phyloP scores from a whole-genome alignment of 768 basidiomycete species.

The Boletus rubescentipes region DNA sequence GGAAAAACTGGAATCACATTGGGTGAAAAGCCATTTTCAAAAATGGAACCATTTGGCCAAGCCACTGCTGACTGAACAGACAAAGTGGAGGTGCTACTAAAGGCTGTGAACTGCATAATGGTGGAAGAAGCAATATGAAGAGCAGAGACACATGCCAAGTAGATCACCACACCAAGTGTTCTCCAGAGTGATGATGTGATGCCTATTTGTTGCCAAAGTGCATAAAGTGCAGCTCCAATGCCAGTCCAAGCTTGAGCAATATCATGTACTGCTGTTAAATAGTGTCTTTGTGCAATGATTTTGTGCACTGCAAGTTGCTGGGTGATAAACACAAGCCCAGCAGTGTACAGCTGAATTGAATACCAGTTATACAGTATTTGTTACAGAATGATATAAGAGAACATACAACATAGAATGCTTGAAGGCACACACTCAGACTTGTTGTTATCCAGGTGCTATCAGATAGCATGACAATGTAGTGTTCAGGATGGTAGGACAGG shows the following conservation, averaged over 20 bases:
- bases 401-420: background rate
- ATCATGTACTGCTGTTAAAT: conserved; percentile 22
- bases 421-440: background rate
- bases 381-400: too few relatives aligned
- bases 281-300: conserved; percentile 5
- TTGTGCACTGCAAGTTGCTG: conserved; percentile 22
- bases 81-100: conserved; percentile 1
- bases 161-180: conserved; percentile 11
- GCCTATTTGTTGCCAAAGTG: conserved; percentile 16
- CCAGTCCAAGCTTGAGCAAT: conserved; percentile 20
- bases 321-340: conserved; percentile 19
- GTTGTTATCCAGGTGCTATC: background rate
- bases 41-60: conserved; percentile 7
- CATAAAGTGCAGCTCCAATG: conserved; percentile 17
- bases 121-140: conserved; percentile 22
- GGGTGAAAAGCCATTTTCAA: background rate
- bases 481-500: background rate
- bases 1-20: too few relatives aligned
- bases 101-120: conserved; percentile 17
- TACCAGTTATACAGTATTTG: too few relatives aligned
- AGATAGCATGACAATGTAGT: background rate
- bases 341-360: conserved; percentile 13
- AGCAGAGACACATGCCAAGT: conserved; percentile 16
- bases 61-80: background rate
- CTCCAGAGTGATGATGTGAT: conserved; percentile 13